phyloP scores from a whole-genome alignment of 345 rosid species.

The Brassica incana region DNA sequence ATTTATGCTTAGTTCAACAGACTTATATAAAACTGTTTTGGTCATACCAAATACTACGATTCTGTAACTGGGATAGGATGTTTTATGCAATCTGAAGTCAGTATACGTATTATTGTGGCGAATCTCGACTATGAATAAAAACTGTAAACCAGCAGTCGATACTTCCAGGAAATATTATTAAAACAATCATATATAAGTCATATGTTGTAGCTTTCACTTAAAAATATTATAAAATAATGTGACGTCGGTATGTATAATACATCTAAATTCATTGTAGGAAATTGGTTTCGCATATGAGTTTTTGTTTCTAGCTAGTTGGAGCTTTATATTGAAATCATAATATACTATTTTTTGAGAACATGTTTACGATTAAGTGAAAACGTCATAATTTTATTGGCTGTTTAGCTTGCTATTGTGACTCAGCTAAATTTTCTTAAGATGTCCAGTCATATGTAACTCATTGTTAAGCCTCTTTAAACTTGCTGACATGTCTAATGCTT shows the following conservation, averaged over 20 bases:
- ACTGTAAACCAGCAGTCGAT: background rate
- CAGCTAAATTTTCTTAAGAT: too few species aligned
- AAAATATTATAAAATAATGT: background rate
- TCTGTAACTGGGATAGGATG: background rate
- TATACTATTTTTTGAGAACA: too few species aligned
- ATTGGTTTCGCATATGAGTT: constrained; percentile 14
- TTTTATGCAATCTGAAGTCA: background rate
- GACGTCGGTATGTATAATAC: constrained; percentile 5
- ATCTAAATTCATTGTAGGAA: background rate
- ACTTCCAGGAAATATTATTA: too few species aligned
- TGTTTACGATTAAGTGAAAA: too few species aligned
- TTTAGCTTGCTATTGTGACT: too few species aligned
- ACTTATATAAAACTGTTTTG: background rate
- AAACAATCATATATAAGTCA: background rate
- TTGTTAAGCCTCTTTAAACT: too few species aligned
- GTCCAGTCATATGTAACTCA: background rate
- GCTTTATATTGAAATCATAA: background rate
- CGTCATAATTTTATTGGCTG: too few species aligned
- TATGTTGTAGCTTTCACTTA: background rate
- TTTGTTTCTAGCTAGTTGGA: background rate
- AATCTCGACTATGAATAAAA: background rate
- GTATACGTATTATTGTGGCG: background rate
- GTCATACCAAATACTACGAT: background rate
- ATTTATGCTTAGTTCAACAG: background rate
- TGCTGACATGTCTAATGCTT: background rate